Base-by-base conservation (phyloP, 352 stramenopile species). In the Saprolegnia diclina region DNA sequence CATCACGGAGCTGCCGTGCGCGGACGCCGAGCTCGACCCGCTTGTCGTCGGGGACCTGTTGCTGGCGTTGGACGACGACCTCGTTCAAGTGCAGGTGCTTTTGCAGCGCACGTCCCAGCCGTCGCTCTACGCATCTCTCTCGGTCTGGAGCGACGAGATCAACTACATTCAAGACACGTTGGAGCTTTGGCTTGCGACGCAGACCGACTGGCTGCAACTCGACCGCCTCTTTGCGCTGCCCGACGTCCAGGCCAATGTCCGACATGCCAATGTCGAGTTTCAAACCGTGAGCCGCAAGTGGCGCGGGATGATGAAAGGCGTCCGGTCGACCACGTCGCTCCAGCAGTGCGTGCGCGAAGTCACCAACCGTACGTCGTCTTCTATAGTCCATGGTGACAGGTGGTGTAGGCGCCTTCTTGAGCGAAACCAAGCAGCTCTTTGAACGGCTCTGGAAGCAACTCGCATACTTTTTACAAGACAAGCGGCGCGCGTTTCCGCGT, bases 241-340 rank as follows among this genome's bases (percentile, higher is more conserved):
- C 21, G 79, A 89, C 59, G 77, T 89, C 1, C 81, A 89, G 38
- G 73, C 87, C 59, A 82, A 76, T 64, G 80, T 89, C 0, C 72
- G 65, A 11, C 76, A 87, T 21, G 79, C 81, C 0, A 77, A 75
- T 1, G 82, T 81, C 40, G 80, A 88, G 52, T 91, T 89, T 37
- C 79, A 88, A 62, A 72, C 76, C 1, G 63, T 89, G 13, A 79
- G 85, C 53, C 81, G 83, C 5, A 91, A 91, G 48, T 91, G 83
- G 83, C 77, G 76, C 63, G 74, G 76, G 0, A 87, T 88, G 77
- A 91, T 91, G 81, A 73, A 78, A 7, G 70, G 80, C 35, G 77
- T 78, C 0, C 83, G 79, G 67, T 76, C 72, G 0, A 76, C 79
- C 0, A 81, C 79, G 2, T 84, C 75, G 24, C 68, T 91, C 5